Evolutionary conservation across 306 rosid genomes (phyloP).

Genomic region (Cicer chorassanicum): DNA sequence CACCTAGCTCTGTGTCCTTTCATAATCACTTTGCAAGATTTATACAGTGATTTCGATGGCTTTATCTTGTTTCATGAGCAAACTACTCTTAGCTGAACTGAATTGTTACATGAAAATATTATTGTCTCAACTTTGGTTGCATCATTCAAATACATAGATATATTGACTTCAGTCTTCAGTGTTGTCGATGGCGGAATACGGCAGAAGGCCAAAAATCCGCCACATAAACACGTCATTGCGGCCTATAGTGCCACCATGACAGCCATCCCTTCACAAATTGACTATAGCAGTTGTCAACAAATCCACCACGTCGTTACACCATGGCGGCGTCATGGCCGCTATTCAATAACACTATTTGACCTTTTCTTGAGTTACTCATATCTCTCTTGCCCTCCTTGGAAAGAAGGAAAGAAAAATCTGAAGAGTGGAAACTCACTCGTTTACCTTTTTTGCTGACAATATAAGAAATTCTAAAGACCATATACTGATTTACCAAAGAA

Average conservation of each 20-base stretch:
- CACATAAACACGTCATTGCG: too few relatives aligned
- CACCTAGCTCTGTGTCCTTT: slow-evolving; percentile 12
- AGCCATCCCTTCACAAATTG: too few relatives aligned
- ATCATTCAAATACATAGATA: slow-evolving; percentile 31
- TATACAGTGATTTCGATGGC: background rate
- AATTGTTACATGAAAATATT: slow-evolving; percentile 21
- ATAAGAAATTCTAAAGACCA: slow-evolving; percentile 14
- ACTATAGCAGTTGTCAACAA: too few relatives aligned
- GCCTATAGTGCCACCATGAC: too few relatives aligned
- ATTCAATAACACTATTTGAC: background rate
- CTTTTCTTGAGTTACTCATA: background rate
- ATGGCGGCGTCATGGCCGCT: too few relatives aligned
- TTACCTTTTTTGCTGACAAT: background rate
- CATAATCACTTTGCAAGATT: slow-evolving; percentile 13
- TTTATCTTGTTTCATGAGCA: slow-evolving; percentile 29
- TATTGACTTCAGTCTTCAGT: background rate
- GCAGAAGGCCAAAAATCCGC: too few relatives aligned
- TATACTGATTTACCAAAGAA: background rate
- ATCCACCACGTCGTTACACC: too few relatives aligned
- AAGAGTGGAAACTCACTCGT: background rate
- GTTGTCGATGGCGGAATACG: too few relatives aligned
- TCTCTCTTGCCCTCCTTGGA: slow-evolving; percentile 26
- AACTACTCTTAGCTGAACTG: slow-evolving; percentile 26
- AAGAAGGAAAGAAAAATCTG: slow-evolving; percentile 29
- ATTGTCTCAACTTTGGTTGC: slow-evolving; percentile 31